Evolutionary conservation across 345 rosid genomes (phyloP), one percentile per base, ranked within the genome.

Genomic region (Lenwebbia sp.): DNA sequence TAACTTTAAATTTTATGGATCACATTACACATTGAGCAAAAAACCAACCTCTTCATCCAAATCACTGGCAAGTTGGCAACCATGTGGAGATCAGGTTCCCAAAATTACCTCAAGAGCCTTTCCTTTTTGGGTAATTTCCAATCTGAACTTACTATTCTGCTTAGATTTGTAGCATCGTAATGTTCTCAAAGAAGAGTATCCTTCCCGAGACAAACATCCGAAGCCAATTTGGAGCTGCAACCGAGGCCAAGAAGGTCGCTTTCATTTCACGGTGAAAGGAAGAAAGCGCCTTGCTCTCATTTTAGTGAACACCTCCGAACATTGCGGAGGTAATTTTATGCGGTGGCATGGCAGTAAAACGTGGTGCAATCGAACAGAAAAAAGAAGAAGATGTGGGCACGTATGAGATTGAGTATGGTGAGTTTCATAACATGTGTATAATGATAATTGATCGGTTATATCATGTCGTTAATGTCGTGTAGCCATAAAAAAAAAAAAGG

Each of bases 341-440:
- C 44, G 1, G 3, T 2, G 40, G 22, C 37, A 6, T 33, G 40
- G 9, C 21, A 7, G 23, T 21, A 22, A 65, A 17, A 65, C 30
- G 4, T 1, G 23, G 19, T 65, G 76, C 15, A 65, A 30, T 30
- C 9, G 41, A 4, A 33, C 40, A 60, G 7, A 30, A 33, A 65
- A 13, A 19, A 19, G 0, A 30, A 17, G 4, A 15, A 10, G 21
- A 30, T 1, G 76, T 33, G 6, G 1, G 10, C 15, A 28, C 15
- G 4, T 13, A 28, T 60, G 1, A 33, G 33, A 62, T 14, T 21
- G 10, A 30, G 22, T 17, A 2, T 8, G 76, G 8, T 0, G 23
- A 17, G 12, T 7, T 17, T 65, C 23, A 65, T 33, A 65, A 2
- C 5, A 1, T 0, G 1, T 5, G 17, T 1, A 4, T 28, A 13